Evolutionary conservation across 2,329 filamentous ascomycete species (phyloP).

Genomic region (Cytospora piceae): DNA sequence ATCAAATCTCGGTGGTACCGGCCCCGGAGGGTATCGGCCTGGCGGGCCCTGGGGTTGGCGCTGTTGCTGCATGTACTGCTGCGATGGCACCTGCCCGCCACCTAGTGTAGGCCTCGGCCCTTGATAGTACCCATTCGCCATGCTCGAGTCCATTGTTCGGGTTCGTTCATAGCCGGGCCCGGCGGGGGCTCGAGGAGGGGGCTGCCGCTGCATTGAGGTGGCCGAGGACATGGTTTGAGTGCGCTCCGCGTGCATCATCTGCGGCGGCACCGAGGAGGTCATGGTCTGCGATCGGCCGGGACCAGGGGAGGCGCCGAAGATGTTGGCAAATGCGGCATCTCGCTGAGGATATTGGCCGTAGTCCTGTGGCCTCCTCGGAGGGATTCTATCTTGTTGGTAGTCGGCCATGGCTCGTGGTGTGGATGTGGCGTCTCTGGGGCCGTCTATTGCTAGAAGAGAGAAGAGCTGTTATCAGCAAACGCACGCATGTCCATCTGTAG

Average conservation of each 20-base stretch:
- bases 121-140: constrained; percentile 57
- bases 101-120: constrained; percentile 56
- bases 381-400: constrained; percentile 59
- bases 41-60: constrained; percentile 47
- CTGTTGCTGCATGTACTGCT: constrained; percentile 54
- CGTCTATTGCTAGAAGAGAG: constrained; percentile 26
- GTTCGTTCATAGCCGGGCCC: constrained; percentile 44
- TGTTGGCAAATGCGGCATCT: constrained; percentile 94
- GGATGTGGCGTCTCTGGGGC: constrained; percentile 24
- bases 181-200: constrained; percentile 59
- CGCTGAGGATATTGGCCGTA: constrained; percentile 48
- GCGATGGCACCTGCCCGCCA: constrained; percentile 50
- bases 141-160: constrained; percentile 49
- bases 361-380: constrained; percentile 41
- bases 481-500: constrained; percentile 28
- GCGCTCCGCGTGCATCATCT: constrained; percentile 63
- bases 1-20: constrained; percentile 62
- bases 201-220: constrained; percentile 63
- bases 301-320: constrained; percentile 86
- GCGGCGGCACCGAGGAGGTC: constrained; percentile 68
- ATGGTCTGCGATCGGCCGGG: constrained; percentile 93
- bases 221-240: constrained; percentile 76
- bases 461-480: constrained; percentile 31
- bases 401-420: constrained; percentile 54
- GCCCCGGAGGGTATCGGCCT: constrained; percentile 54